Conservation (phyloP, 345 rosid genomes). For the Psidium guajava region DNA sequence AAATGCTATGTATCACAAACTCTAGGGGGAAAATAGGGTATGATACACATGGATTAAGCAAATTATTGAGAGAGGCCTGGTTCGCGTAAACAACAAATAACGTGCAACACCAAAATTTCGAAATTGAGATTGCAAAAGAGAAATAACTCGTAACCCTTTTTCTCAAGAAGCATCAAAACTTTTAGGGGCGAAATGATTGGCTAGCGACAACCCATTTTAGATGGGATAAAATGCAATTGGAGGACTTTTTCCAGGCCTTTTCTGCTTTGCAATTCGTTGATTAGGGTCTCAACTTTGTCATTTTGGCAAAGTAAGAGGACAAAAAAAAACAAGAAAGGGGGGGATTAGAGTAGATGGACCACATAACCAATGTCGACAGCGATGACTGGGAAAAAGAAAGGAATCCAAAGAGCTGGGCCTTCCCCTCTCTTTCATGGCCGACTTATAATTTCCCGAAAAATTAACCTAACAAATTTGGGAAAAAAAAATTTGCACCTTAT, state of each 20-base stretch:
- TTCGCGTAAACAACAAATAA: neutral
- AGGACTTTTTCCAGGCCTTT: neutral
- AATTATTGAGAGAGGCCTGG: neutral
- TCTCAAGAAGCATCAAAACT: neutral
- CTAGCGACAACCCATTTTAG: neutral
- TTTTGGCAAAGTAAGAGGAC: neutral
- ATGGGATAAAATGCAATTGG: neutral
- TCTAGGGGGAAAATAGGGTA: neutral
- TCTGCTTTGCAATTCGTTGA: neutral
- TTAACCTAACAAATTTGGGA: too few relatives aligned
- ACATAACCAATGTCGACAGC: neutral
- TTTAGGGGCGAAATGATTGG: neutral
- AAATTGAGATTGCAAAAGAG: neutral
- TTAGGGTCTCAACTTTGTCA: neutral
- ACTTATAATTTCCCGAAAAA: neutral
- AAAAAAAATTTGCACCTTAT: too few relatives aligned
- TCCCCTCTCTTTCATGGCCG: neutral
- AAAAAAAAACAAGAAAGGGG: neutral
- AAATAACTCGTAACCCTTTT: neutral
- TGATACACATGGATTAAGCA: neutral
- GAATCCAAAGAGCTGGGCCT: neutral
- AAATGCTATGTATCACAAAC: neutral
- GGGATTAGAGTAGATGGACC: neutral
- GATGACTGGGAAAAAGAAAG: neutral
- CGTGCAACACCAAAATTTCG: too few relatives aligned